These are phyloP conservation scores for Collybia sordida DNA, from an alignment of 768 basidiomycete genomes.

Conservation along the genomic window DNA sequence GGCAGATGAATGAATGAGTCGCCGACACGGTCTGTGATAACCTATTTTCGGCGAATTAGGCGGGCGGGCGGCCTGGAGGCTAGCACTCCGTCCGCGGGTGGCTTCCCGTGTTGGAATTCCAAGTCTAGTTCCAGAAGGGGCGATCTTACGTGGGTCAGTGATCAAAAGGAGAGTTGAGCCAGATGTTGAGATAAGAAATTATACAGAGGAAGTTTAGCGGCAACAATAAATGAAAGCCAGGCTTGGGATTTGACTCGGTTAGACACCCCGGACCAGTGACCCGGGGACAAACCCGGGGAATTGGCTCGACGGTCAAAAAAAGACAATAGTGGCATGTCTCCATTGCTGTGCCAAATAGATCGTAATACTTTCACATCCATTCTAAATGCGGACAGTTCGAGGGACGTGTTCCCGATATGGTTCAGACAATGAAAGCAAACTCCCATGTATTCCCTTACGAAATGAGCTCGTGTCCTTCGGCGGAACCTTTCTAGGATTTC, in stretches of 20 bases:
- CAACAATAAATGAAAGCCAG: constrained; percentile 21
- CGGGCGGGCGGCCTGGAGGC: too few species aligned
- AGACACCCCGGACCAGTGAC: constrained; percentile 33
- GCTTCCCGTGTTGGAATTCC: not conserved
- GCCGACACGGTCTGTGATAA: too few species aligned
- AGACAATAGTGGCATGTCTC: constrained; percentile 46
- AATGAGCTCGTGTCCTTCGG: constrained; percentile 35
- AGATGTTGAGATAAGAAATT: constrained; percentile 22
- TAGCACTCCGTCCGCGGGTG: constrained; percentile 7
- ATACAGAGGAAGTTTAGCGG: constrained; percentile 20
- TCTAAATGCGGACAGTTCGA: constrained; percentile 40
- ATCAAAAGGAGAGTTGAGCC: constrained; percentile 1
- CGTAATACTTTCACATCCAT: constrained; percentile 22
- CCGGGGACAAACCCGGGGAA: too few species aligned
- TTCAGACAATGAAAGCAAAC: constrained; percentile 30
- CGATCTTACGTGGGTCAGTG: constrained; percentile 23
- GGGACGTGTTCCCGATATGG: constrained; percentile 27
- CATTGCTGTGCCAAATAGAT: constrained; percentile 39
- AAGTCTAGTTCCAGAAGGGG: constrained; percentile 20
- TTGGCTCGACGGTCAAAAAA: constrained; percentile 20
- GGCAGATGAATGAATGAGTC: too few species aligned
- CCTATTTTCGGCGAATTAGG: too few species aligned
- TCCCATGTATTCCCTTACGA: constrained; percentile 30
- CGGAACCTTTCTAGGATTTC: constrained; percentile 34
- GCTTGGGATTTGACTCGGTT: constrained; percentile 6